phyloP scores from a whole-genome alignment of 2,329 filamentous ascomycete species.

The Elsinoe fawcettii region DNA sequence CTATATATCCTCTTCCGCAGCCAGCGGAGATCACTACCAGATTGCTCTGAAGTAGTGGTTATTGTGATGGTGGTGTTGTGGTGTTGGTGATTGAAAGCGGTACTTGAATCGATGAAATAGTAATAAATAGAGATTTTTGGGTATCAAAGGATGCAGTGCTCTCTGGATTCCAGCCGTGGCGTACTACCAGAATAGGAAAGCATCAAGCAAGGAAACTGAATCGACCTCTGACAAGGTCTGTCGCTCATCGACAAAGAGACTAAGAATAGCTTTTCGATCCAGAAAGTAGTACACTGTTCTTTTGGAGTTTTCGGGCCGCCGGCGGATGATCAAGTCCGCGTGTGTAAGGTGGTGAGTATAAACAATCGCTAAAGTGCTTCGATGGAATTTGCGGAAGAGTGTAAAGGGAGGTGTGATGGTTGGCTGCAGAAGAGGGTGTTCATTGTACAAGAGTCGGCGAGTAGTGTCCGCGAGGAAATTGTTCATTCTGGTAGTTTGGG shows the following conservation, averaged over 20 bases:
- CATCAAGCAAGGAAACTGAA: background rate
- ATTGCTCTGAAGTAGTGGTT: background rate
- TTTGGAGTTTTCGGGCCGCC: slow-evolving; percentile 10
- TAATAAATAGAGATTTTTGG: slow-evolving; percentile 8
- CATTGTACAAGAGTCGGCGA: slow-evolving; percentile 10
- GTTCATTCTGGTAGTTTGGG: slow-evolving; percentile 7
- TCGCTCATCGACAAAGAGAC: background rate
- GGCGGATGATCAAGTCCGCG: slow-evolving; percentile 1
- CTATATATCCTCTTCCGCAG: slow-evolving; percentile 1
- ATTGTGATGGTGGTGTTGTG: background rate
- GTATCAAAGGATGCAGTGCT: slow-evolving; percentile 1
- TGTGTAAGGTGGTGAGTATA: background rate
- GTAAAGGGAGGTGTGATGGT: background rate
- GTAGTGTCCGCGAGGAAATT: slow-evolving; percentile 11
- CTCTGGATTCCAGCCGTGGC: background rate
- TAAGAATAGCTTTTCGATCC: slow-evolving; percentile 11
- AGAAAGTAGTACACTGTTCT: background rate
- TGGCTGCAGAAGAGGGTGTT: slow-evolving; percentile 10
- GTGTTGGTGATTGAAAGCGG: background rate
- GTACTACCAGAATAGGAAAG: background rate
- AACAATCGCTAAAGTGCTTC: slow-evolving; percentile 10
- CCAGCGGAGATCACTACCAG: slow-evolving; percentile 1
- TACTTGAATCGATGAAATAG: background rate
- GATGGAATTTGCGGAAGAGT: background rate
- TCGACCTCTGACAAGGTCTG: background rate